Evolutionary conservation across 768 basidiomycete genomes (phyloP).

Genomic region (Calocera viscosa): DNA sequence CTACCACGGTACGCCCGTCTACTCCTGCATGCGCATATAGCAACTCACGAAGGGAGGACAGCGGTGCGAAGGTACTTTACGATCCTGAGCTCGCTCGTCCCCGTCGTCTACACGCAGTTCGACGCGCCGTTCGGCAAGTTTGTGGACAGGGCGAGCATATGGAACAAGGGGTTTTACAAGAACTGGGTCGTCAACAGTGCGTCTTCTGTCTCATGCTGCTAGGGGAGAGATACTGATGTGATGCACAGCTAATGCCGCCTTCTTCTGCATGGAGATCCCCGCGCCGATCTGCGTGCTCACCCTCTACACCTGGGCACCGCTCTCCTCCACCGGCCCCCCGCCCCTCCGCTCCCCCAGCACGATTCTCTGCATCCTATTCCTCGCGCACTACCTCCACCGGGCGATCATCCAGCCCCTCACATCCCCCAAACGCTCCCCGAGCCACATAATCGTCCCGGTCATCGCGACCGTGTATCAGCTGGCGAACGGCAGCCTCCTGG

Average conservation of each 20-base stretch:
- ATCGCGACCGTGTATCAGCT: conserved; percentile 52
- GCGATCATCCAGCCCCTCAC: conserved; percentile 66
- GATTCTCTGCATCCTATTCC: conserved; percentile 45
- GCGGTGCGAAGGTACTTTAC: background rate
- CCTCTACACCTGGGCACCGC: conserved; percentile 17
- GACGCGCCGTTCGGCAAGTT: conserved; percentile 2
- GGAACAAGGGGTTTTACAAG: background rate
- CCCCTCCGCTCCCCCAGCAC: conserved; percentile 28
- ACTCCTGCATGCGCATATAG: too few relatives aligned
- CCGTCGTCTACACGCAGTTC: background rate
- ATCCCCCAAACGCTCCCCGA: conserved; percentile 63
- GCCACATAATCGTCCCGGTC: conserved; percentile 54
- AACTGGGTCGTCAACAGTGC: conserved; percentile 1
- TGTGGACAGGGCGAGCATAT: background rate
- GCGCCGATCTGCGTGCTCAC: conserved; percentile 21
- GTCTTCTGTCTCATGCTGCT: background rate
- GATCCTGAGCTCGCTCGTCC: background rate
- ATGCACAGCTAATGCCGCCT: background rate
- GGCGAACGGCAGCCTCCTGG: conserved; percentile 58
- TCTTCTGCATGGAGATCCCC: conserved; percentile 7
- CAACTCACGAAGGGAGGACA: too few relatives aligned
- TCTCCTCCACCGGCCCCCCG: conserved; percentile 17
- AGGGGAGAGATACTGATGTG: background rate
- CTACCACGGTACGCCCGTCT: too few relatives aligned
- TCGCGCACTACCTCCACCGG: conserved; percentile 75